Evolutionary conservation across 2,329 filamentous ascomycete species (phyloP), one percentile per base, ranked within the genome.

Genomic region (Coleophoma crateriformis): DNA sequence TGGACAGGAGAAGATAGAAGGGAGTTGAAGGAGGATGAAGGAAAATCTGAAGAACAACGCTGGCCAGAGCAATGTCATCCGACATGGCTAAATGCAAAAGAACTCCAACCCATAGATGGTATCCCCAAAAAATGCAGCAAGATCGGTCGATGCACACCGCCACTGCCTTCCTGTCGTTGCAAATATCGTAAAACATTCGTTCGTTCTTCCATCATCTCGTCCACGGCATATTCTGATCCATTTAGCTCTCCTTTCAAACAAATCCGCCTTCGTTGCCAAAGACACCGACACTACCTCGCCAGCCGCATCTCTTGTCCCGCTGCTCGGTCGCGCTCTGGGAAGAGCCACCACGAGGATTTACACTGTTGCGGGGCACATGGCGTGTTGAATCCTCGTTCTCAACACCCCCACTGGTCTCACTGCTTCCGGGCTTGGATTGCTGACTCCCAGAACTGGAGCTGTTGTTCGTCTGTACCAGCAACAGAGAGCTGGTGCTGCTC

Each of bases 401-500:
- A 46, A 34, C 27, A 8, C n/a, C 33, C 34, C 57, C 55, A 17
- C 50, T 62, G 11, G n/a, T 14, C 22, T 63, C 59, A 20, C 55
- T 57, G 39, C 57, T 63, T 8, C 50, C 56, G 42, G 55, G 41
- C 41, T 44, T 44, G n/a, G 41, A 44, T 14, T 44, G 41, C 41
- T 44, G 41, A 14, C 41, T 32, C 7, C 59, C 59, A 1, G 59
- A 61, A 45, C 51, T 59, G 12, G 61, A 61, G 22, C 56, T 60
- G 5, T 71, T 69, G 61, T 81, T 81, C 52, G 77, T 77, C 67
- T 82, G 78, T 49, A 81, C 71, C 42, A 83, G 69, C 47, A 84
- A 68, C 60, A 82, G 66, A 63, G 76, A 82, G 61, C 77, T 82
- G 46, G 78, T 82, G 62, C 76, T 82, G 57, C 78, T 83, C 48